These are phyloP conservation scores for Bryoerythrophyllum caledonicum DNA, from an alignment of 225 moss, liverwort and hornwort genomes.

Conservation along the genomic window DNA sequence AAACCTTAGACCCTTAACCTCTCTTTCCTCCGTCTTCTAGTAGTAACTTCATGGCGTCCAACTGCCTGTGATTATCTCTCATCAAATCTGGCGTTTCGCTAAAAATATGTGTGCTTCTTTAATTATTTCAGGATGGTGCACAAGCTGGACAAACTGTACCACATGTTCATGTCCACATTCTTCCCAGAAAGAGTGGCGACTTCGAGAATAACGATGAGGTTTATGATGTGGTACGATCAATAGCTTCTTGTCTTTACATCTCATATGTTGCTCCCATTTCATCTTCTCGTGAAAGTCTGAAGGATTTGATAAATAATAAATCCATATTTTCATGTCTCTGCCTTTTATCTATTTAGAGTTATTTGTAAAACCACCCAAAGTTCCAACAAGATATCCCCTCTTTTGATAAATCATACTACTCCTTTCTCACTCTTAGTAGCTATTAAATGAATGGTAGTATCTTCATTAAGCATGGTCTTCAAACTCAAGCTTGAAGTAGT, in stretches of 20 bases:
- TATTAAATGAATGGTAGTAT: no score
- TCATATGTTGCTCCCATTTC: background rate
- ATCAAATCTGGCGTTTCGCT: background rate
- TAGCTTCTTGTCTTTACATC: background rate
- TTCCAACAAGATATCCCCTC: no score
- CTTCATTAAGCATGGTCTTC: no score
- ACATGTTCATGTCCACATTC: conserved; percentile 91
- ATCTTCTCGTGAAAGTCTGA: background rate
- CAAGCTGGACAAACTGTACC: conserved; percentile 96
- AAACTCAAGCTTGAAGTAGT: no score
- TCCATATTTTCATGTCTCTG: no score
- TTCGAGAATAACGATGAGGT: conserved; percentile 87
- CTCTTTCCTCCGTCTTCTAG: background rate
- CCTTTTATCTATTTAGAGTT: no score
- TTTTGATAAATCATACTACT: no score
- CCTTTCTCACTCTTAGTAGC: no score
- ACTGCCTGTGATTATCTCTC: background rate
- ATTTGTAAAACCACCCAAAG: no score
- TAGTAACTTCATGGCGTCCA: background rate
- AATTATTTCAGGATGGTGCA: conserved; percentile 75
- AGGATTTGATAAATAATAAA: no score
- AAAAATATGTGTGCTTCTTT: background rate
- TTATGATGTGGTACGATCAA: conserved; percentile 75
- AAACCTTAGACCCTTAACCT: no score
- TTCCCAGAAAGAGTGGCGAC: conserved; percentile 75